Base-by-base conservation (phyloP, 306 rosid genomes). In the barrel medic (Medicago truncatula) region DNA sequence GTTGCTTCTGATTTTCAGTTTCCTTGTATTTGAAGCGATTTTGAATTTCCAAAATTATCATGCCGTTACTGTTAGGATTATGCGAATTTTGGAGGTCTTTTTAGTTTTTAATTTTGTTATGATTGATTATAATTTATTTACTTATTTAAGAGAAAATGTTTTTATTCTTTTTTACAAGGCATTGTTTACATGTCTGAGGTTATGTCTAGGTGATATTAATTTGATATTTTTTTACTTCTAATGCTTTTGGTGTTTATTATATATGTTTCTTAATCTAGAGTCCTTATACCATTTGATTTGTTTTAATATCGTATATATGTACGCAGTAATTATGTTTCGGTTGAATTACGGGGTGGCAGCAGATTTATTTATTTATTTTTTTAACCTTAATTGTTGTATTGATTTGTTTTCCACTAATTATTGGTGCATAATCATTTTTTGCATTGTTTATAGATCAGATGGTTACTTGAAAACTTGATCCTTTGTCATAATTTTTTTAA, bases 1-100 rank as follows among this genome's bases (percentile, higher is more conserved):
- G 99, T 95, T 40, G 68, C 31, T 54, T 73, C 75, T 61, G 50
- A 65, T 65, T 66, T 18, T 47, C 6, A 15, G 44, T 61, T 34
- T 34, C 7, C 2, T 60, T 60, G 5, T 60, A 8, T 60, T 60
- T 60, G 11, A 60, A 28, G 13, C 12, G 6, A n/a, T 61, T 61
- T 28, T 61, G 43, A 61, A 4, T 67, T 73, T 67, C 62, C 18
- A 34, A 49, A 16, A 15, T 59, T 41, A 41, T 65, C 63, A 14
- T 36, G 40, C 11, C 50, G 40, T 31, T 15, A 54, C 1, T 78
- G 57, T 68, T 52, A 44, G 6, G 71, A 83, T 63, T 43, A 15
- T 75, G 74, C 59, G 34, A 56, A 56, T 10, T 71, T 76, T 13
- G 70, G 65, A 18, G 68, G 20, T 1, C 31, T 60, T 79, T 31